Percentiles rank a stretch among this genome's conserved stretches.
phyloP scores from a whole-genome alignment of 148 eudicot genomes.

The Simmondsia chinensis region DNA sequence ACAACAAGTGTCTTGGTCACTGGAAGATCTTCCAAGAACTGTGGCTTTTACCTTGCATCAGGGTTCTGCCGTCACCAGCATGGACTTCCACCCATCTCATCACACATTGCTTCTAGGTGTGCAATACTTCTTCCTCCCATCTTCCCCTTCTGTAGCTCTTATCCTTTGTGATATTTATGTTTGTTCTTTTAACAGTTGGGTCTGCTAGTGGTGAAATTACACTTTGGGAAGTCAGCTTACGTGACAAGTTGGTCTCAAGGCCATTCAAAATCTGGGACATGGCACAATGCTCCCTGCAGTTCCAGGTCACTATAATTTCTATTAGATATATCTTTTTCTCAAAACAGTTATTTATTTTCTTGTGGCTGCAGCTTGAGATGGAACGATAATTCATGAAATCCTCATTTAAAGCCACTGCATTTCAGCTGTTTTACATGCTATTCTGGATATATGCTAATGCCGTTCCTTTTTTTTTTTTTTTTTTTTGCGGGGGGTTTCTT shows the following conservation, averaged over 20 bases:
- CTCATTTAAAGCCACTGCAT: no score
- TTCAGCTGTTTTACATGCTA: no score
- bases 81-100: constrained; percentile 89
- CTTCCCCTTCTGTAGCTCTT: no score
- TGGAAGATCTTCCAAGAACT: constrained; percentile 78
- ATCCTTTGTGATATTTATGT: no score
- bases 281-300: constrained; percentile 27
- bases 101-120: constrained; percentile 71
- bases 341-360: not conserved
- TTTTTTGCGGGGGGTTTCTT: not conserved
- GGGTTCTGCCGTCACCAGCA: constrained; percentile 71
- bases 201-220: constrained; percentile 56
- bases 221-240: constrained; percentile 61
- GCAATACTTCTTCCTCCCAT: no score
- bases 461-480: no score
- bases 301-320: constrained; percentile 37
- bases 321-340: not conserved
- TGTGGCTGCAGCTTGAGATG: not conserved
- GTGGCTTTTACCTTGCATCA: constrained; percentile 74
- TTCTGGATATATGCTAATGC: no score
- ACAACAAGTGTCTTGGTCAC: constrained; percentile 55
- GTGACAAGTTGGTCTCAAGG: constrained; percentile 64
- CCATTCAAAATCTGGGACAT: constrained; percentile 73
- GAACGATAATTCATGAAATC: not conserved
- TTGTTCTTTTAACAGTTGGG: no score